Conservation (phyloP, 2,329 filamentous ascomycete genomes). For the Fusarium siculi region DNA sequence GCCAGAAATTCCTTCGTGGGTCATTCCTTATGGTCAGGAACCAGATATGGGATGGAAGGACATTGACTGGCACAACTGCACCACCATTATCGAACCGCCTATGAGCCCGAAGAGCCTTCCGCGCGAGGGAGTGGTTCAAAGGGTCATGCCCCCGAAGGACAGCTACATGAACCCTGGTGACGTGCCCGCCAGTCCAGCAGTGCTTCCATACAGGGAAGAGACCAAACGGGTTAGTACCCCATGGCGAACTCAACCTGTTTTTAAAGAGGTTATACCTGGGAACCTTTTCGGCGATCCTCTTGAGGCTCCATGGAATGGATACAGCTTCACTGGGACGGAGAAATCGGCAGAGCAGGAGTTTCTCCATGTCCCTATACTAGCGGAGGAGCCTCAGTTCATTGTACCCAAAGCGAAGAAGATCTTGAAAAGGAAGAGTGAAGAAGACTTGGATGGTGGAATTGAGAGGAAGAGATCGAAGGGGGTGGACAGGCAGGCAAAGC, state of each 20-base stretch:
- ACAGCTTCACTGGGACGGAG: neutral
- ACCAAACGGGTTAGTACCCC: accelerated
- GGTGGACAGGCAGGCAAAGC: neutral
- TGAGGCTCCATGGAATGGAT: neutral
- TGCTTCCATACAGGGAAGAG: neutral
- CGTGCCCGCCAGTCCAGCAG: no score
- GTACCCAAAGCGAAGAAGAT: neutral
- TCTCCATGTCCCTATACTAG: neutral
- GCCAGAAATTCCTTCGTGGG: neutral
- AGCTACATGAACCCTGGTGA: neutral
- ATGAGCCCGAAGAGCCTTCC: neutral
- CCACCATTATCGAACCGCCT: neutral
- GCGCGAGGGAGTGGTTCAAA: neutral
- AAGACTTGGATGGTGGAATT: accelerated
- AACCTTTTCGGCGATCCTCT: neutral
- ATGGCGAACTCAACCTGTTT: neutral
- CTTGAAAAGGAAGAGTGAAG: neutral
- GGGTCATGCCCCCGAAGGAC: neutral
- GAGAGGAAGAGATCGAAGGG: neutral
- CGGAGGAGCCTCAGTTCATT: neutral
- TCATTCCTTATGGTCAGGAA: neutral
- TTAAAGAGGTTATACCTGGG: neutral
- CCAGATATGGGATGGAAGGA: neutral
- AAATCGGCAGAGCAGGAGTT: neutral
- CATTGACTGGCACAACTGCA: neutral